Percentiles rank a stretch among this genome's conserved stretches.
These are phyloP conservation scores for Verticillium longisporum DNA, from an alignment of 2,329 filamentous ascomycete species.

Conservation along the genomic window DNA sequence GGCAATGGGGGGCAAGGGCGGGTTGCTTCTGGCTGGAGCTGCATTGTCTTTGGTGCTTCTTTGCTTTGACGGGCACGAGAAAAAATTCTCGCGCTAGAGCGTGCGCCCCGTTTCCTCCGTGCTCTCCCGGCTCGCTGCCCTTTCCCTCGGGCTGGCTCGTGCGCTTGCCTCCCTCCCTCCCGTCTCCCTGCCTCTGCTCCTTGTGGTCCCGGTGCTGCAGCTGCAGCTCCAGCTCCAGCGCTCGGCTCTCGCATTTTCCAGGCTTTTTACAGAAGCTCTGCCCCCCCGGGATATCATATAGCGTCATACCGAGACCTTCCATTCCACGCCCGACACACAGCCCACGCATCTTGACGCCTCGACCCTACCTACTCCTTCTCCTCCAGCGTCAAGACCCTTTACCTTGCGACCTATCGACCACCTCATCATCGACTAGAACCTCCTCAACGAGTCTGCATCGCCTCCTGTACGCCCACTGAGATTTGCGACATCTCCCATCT, in stretches of 20 bases:
- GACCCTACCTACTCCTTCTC: neutral
- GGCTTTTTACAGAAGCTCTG: conserved; percentile 1
- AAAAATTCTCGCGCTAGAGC: conserved; percentile 10
- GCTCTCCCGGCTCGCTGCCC: conserved; percentile 4
- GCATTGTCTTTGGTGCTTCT: neutral
- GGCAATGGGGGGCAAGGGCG: neutral
- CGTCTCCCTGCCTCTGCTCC: too few relatives aligned
- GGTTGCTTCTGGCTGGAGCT: neutral
- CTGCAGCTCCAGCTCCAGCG: neutral
- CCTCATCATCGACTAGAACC: neutral
- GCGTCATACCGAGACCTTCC: conserved; percentile 10
- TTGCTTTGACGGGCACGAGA: neutral
- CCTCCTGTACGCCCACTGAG: neutral
- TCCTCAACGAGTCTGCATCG: conserved; percentile 7
- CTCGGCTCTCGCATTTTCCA: neutral
- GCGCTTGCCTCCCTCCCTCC: neutral
- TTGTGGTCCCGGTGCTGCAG: too few relatives aligned
- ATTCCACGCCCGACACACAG: conserved; percentile 3
- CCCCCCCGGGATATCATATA: conserved; percentile 4
- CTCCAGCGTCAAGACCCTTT: conserved; percentile 1
- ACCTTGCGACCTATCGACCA: conserved; percentile 4
- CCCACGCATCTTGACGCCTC: neutral
- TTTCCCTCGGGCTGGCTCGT: neutral
- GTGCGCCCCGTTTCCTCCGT: conserved; percentile 8
- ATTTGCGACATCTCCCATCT: neutral